Base-by-base conservation (phyloP, 148 eudicot genomes). In the Chenopodium formosanum region DNA sequence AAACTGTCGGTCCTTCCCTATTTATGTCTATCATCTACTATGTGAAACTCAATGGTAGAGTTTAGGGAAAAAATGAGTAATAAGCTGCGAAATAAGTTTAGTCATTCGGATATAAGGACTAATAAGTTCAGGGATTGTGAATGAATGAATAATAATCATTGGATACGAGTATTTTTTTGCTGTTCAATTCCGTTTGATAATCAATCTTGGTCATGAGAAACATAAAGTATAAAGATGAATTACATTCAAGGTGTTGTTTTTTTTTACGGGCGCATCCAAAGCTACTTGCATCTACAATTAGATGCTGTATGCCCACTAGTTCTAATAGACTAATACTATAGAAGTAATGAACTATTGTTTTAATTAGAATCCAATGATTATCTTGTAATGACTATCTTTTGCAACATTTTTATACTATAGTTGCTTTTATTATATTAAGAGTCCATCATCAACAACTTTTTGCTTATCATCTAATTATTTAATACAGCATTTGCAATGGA, bases 401-500 rank as follows among this genome's bases (percentile, higher is more conserved):
- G 64, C 73, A 65, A 44, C 76, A 72, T n/a, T 29, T 53, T 27
- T 25, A 73, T 53, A 62, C 56, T 73, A 58, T 47, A 80, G 7
- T 64, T 64, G 31, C 16, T 66, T 16, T 48, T 81, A 8, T 25
- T 27, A 74, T 27, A 6, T 31, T 46, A 34, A 64, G 67, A 74
- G 68, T 73, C 73, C 78, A 53, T 83, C 7, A 31, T 78, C 56
- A 79, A 66, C 70, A 79, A 81, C 70, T 77, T 60, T 80, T 29
- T 17, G 46, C 47, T 77, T 73, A 64, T 73, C 53, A 13, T 73
- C 22, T 56, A 52, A 22, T 78, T 32, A 68, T 71, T 66, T 47
- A 67, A 27, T 84, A 84, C 84, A 85, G 87, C 70, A 84, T 64
- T 46, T 71, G 56, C 9, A 73, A 53, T 69, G 63, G 67, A 72